Evolutionary conservation across 495 filamentous ascomycete genomes (phyloP).

Genomic region (Aspergillus egyptiacus): DNA sequence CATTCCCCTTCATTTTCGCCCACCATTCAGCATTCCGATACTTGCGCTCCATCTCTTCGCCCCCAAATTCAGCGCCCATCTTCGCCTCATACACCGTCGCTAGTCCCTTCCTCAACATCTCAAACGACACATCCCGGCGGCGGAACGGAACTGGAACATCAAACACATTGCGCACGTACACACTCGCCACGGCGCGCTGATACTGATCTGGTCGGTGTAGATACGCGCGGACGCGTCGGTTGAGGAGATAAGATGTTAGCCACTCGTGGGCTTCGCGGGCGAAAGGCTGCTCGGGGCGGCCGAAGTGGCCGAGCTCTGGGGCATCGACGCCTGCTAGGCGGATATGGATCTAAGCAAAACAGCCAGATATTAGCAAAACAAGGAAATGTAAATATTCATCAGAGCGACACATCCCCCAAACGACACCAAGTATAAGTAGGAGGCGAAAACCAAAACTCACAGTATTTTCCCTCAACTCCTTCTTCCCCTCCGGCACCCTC

Average conservation of each 20-base stretch:
- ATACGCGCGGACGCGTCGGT: slow-evolving; percentile 69
- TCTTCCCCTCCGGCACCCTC: slow-evolving; percentile 59
- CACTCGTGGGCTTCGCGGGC: slow-evolving; percentile 72
- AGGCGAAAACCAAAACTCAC: slow-evolving; percentile 41
- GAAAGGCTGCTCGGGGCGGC: slow-evolving; percentile 77
- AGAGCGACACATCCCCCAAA: neutral
- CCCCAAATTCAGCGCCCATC: slow-evolving; percentile 79
- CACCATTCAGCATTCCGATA: slow-evolving; percentile 67
- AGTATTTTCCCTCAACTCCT: slow-evolving; percentile 67
- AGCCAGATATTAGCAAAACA: neutral
- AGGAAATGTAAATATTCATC: too few species aligned
- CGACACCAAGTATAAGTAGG: neutral
- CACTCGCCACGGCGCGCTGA: slow-evolving; percentile 80
- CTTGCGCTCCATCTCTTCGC: slow-evolving; percentile 49
- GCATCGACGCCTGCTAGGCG: slow-evolving; percentile 90
- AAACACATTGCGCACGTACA: slow-evolving; percentile 61
- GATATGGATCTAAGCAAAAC: slow-evolving; percentile 57
- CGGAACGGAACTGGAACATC: slow-evolving; percentile 49
- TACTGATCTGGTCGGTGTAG: slow-evolving; percentile 86
- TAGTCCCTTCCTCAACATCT: slow-evolving; percentile 78
- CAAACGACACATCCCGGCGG: slow-evolving; percentile 74
- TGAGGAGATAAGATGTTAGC: slow-evolving; percentile 66
- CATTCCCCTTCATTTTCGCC: slow-evolving; percentile 62
- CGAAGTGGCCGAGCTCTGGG: slow-evolving; percentile 89
- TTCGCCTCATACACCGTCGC: slow-evolving; percentile 93